Base-by-base conservation (phyloP, 2,329 filamentous ascomycete species). In the Hortaea sp. region DNA sequence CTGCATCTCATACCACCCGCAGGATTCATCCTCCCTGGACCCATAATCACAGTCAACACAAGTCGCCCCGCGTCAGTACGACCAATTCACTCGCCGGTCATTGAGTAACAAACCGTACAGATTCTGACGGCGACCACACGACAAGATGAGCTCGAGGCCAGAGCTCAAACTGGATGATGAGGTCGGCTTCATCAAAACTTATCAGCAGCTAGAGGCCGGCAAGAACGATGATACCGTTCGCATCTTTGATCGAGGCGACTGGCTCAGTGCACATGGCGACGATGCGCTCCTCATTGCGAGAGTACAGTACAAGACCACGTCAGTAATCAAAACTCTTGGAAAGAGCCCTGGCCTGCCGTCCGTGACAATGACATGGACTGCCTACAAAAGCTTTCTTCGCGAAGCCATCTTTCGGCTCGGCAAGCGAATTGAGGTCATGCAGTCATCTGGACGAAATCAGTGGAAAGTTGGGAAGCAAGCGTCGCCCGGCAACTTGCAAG, bases 131-230 rank as follows among this genome's bases (percentile, higher is more conserved):
- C n/a, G 32, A 35, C 9, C 9, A 35, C 32, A 35, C 38, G 38
- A 27, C 41, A 48, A 34, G 5, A 78, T 78, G 75, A 69, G 69
- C 44, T 77, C 74, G 34, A 65, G 76, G 52, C 76, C 76, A 9
- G 76, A 79, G 56, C 67, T 79, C 52, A 77, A 76, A 62, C 87
- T 97, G 63, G 94, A 98, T 61, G 92, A 98, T 63, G 92, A 98
- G 72, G 82, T 84, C 62, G 88, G 90, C 56, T 98, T 98, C 74
- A 95, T 97, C 70, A 87, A 84, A 57, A 94, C 88, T 71, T 98
- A 94, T 74, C 90, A 90, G 58, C 84, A 82, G n/a, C 76, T 98
- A 2, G 81, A 88, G 5, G 60, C 72, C 10, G 79, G 81, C 44
- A 79, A 81, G 56, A 76, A 81, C 35, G 84, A 85, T 45, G 85